These are phyloP conservation scores for Theobroma cacao DNA, from an alignment of 345 rosid species.

Conservation along the genomic window DNA sequence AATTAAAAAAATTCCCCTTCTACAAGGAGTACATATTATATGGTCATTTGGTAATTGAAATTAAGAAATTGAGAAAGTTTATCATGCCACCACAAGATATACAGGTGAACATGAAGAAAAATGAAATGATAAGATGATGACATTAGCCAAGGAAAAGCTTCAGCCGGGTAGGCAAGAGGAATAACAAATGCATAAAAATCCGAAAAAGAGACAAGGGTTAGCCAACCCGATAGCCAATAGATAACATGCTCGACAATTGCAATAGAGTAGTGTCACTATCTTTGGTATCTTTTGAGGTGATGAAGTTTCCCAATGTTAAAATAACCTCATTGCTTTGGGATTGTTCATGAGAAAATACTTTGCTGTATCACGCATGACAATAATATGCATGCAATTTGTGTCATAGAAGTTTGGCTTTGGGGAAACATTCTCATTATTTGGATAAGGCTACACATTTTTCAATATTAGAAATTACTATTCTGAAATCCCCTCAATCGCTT, in stretches of 20 bases:
- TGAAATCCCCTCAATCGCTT: neutral
- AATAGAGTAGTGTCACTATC: neutral
- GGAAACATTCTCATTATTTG: neutral
- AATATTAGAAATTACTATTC: neutral
- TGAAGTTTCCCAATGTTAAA: too few relatives aligned
- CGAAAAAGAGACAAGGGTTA: neutral
- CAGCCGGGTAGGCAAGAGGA: too few relatives aligned
- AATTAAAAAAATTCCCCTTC: too few relatives aligned
- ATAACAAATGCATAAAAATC: neutral
- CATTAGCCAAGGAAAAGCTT: too few relatives aligned
- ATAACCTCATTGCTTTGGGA: neutral
- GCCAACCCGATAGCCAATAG: neutral
- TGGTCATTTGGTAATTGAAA: too few relatives aligned
- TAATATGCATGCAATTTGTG: neutral
- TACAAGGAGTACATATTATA: too few relatives aligned
- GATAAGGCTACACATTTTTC: slow-evolving; percentile 5
- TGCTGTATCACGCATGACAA: neutral
- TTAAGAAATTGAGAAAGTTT: too few relatives aligned
- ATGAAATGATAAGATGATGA: too few relatives aligned
- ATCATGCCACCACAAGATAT: too few relatives aligned
- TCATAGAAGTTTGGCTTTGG: neutral
- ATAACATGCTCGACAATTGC: neutral
- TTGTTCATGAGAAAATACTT: neutral
- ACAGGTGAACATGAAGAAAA: too few relatives aligned
- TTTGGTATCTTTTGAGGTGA: neutral